These are phyloP conservation scores for Cordyceps cateniannulata DNA, from an alignment of 2,329 filamentous ascomycete genomes.

Conservation along the genomic window DNA sequence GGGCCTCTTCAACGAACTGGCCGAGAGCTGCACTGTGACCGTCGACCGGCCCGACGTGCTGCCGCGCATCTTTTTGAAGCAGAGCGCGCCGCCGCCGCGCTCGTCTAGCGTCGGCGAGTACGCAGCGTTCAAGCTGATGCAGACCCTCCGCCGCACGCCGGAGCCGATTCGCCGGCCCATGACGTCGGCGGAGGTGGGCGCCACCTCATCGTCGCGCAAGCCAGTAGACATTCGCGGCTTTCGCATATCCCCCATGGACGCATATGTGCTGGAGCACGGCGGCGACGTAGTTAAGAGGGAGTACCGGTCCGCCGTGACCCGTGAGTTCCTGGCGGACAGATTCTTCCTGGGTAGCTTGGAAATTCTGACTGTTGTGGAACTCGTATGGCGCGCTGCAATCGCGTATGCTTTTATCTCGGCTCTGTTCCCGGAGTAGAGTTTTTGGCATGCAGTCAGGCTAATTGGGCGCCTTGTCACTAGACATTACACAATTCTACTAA, in stretches of 20 bases:
- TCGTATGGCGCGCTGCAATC: not conserved
- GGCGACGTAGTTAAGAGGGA: slow-evolving; percentile 18
- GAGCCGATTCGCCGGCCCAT: slow-evolving; percentile 33
- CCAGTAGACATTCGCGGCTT: slow-evolving; percentile 39
- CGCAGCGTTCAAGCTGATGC: slow-evolving; percentile 37
- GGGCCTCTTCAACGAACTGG: slow-evolving; percentile 53
- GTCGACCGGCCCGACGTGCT: slow-evolving; percentile 50
- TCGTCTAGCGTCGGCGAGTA: slow-evolving; percentile 32
- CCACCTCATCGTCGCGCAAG: slow-evolving; percentile 1
- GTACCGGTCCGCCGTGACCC: slow-evolving; percentile 34
- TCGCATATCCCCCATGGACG: slow-evolving; percentile 46
- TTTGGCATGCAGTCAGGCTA: too few species aligned
- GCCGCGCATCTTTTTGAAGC: slow-evolving; percentile 37
- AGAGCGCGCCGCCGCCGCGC: slow-evolving; percentile 24
- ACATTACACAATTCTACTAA: not conserved
- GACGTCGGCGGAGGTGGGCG: slow-evolving; percentile 27
- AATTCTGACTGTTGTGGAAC: slow-evolving; percentile 20
- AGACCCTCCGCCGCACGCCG: slow-evolving; percentile 36
- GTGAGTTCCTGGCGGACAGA: slow-evolving; percentile 38
- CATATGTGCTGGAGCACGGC: slow-evolving; percentile 34
- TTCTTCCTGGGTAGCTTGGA: slow-evolving; percentile 30
- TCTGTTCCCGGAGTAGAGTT: not conserved
- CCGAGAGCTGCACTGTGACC: slow-evolving; percentile 52
- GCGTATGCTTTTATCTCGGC: not conserved
- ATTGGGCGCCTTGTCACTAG: too few species aligned